These are phyloP conservation scores for Rubus parviflorus DNA, from an alignment of 306 rosid genomes.

Conservation along the genomic window DNA sequence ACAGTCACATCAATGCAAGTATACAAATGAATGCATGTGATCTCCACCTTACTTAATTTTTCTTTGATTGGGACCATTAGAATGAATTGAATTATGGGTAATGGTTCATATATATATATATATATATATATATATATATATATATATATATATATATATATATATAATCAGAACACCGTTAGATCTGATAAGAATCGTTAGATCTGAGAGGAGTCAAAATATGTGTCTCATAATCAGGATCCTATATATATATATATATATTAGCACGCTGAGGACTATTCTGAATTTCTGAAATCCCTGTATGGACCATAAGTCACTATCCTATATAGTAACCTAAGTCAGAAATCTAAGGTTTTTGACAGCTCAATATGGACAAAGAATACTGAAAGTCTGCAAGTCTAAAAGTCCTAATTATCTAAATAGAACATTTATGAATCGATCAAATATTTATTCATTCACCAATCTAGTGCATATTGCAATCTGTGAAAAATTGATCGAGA, in stretches of 20 bases:
- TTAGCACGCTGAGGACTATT: not conserved
- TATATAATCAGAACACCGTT: no score
- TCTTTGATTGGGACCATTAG: not conserved
- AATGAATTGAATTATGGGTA: not conserved
- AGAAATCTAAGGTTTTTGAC: constrained; percentile 2
- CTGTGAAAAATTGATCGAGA: not conserved
- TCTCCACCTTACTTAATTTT: not conserved
- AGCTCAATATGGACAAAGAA: not conserved
- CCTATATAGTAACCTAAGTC: not conserved
- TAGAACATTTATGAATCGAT: not conserved
- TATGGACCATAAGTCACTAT: not conserved
- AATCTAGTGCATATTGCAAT: not conserved
- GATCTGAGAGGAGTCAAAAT: no score
- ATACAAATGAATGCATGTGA: not conserved
- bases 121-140: no score
- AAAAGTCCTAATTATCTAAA: not conserved
- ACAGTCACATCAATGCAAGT: not conserved
- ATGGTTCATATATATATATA: not conserved
- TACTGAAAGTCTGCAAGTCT: not conserved
- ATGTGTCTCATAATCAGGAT: no score
- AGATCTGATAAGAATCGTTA: no score
- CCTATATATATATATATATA: no score
- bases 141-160: no score
- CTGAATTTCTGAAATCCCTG: not conserved
- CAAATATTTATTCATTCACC: not conserved